phyloP scores from a whole-genome alignment of 2,329 filamentous ascomycete genomes.

The Thelonectria blattea region DNA sequence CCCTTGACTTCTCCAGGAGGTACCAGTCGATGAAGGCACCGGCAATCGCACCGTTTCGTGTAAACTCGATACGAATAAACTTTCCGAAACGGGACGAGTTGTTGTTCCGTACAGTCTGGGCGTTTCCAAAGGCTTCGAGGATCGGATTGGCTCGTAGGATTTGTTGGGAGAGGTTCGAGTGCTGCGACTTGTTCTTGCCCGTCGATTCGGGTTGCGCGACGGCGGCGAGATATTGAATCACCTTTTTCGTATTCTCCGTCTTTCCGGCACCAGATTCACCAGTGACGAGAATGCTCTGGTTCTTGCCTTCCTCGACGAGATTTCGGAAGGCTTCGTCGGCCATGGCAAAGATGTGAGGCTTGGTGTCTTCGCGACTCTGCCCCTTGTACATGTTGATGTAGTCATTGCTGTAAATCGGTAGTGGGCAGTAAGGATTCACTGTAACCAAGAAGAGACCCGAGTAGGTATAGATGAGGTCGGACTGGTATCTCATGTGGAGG shows the following conservation, averaged over 20 bases:
- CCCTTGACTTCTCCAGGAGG: conserved; percentile 94
- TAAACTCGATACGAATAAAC: conserved; percentile 97
- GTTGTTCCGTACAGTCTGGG: conserved; percentile 96
- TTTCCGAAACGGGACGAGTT: conserved; percentile 99
- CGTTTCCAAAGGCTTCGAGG: conserved; percentile 96
- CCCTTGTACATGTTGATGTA: conserved; percentile 99
- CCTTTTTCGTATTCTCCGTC: conserved; percentile 99
- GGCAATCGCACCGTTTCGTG: conserved; percentile 83
- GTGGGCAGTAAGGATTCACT: conserved; percentile 92
- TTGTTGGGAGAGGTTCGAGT: conserved; percentile 92
- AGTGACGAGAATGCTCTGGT: conserved; percentile 97
- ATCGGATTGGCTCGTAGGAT: conserved; percentile 97
- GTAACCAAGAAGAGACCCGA: conserved; percentile 96
- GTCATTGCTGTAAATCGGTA: conserved; percentile 95
- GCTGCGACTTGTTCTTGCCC: conserved; percentile 63
- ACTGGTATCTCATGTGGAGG: conserved; percentile 90
- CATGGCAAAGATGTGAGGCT: conserved; percentile 97
- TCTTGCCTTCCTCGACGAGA: conserved; percentile 90
- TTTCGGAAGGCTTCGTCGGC: conserved; percentile 96
- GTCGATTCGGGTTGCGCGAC: conserved; percentile 86
- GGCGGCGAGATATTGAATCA: conserved; percentile 96
- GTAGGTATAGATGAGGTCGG: conserved; percentile 97
- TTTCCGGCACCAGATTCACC: conserved; percentile 98
- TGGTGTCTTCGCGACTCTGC: conserved; percentile 87
- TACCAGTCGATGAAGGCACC: conserved; percentile 99